phyloP scores from a whole-genome alignment of 2,329 filamentous ascomycete genomes.

The Helicocarpus griseus region DNA sequence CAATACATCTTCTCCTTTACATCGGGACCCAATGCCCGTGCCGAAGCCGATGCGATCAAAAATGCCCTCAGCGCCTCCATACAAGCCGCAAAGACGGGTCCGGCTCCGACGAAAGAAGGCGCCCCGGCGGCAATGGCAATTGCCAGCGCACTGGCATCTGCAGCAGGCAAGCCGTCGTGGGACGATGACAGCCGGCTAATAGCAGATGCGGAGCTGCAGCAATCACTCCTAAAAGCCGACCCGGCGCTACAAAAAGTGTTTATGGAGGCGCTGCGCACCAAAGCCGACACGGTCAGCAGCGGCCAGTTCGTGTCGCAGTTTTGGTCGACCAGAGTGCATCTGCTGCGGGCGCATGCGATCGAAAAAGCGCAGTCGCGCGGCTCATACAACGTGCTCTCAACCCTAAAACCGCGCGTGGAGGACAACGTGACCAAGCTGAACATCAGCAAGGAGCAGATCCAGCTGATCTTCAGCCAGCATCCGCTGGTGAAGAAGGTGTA shows the following conservation, averaged over 20 bases:
- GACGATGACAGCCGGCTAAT: conserved; percentile 75
- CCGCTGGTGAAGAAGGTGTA: conserved; percentile 83
- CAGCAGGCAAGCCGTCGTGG: conserved; percentile 46
- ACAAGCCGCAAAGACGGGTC: conserved; percentile 51
- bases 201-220: conserved; percentile 70
- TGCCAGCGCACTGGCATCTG: conserved; percentile 55
- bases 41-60: conserved; percentile 77
- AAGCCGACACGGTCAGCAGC: conserved; percentile 72
- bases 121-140: conserved; percentile 66
- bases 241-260: conserved; percentile 70
- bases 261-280: conserved; percentile 70
- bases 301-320: conserved; percentile 84
- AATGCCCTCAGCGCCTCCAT: conserved; percentile 72
- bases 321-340: conserved; percentile 79
- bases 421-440: conserved; percentile 69
- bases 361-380: conserved; percentile 79
- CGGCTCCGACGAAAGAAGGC: conserved; percentile 28
- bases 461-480: conserved; percentile 87
- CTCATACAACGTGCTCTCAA: conserved; percentile 86
- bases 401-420: conserved; percentile 70
- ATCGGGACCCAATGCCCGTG: conserved; percentile 60
- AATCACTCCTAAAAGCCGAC: conserved; percentile 78
- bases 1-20: conserved; percentile 87
- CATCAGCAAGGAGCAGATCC: conserved; percentile 83
- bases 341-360: conserved; percentile 82